Evolutionary conservation across 495 filamentous ascomycete genomes (phyloP).

Genomic region (Penicillium salamii): DNA sequence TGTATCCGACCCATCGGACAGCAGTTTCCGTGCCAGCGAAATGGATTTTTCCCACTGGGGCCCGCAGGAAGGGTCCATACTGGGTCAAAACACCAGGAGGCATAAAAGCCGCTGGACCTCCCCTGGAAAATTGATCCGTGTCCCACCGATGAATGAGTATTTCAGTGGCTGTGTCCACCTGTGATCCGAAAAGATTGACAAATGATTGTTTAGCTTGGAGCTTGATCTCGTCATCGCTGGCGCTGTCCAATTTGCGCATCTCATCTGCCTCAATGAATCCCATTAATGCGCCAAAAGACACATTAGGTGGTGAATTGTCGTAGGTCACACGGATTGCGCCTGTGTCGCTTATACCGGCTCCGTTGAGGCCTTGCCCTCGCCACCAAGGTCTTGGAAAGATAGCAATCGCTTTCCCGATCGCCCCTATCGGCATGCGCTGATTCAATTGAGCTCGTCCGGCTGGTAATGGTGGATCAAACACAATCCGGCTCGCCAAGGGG

Average conservation of each 20-base stretch:
- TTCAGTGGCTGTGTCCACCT: constrained; percentile 8
- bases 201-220: constrained; percentile 5
- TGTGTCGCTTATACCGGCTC: constrained; percentile 12
- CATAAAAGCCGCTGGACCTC: constrained; percentile 11
- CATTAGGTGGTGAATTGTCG: constrained; percentile 19
- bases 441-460: constrained; percentile 16
- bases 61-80: constrained; percentile 9
- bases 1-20: constrained; percentile 28
- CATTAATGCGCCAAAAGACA: constrained; percentile 20
- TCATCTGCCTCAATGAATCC: constrained; percentile 25
- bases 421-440: constrained; percentile 21
- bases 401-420: constrained; percentile 25
- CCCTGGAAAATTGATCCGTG: constrained; percentile 19
- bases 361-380: constrained; percentile 20
- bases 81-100: constrained; percentile 12
- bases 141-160: constrained; percentile 21
- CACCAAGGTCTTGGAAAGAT: constrained; percentile 23
- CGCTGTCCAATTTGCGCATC: constrained; percentile 17
- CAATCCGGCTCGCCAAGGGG: constrained; percentile 9
- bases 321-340: constrained; percentile 17
- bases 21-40: constrained; percentile 33
- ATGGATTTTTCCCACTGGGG: constrained; percentile 20
- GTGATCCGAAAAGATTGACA: constrained; percentile 13
- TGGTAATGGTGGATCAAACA: constrained; percentile 16
- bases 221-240: constrained; percentile 11